phyloP scores from a whole-genome alignment of 2,329 filamentous ascomycete species.

The Xylaria digitata region DNA sequence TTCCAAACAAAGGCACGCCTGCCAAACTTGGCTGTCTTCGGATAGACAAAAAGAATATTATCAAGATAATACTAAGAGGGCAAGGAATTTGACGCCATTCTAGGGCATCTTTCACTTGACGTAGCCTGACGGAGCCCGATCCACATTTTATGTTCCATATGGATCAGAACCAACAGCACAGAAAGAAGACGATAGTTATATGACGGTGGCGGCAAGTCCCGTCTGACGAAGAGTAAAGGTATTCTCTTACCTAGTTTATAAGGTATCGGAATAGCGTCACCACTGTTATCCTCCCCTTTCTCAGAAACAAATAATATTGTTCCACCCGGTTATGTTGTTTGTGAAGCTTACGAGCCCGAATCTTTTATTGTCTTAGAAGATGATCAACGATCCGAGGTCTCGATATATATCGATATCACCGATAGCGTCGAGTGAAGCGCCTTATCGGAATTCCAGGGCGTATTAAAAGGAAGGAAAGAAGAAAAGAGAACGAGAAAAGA shows the following conservation, averaged over 20 bases:
- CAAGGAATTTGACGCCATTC: background rate
- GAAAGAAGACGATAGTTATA: background rate
- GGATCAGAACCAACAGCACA: background rate
- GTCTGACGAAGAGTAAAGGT: background rate
- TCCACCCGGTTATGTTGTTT: background rate
- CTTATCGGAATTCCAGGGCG: background rate
- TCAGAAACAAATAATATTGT: background rate
- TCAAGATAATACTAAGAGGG: background rate
- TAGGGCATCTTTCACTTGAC: background rate
- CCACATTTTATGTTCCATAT: background rate
- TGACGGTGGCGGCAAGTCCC: background rate
- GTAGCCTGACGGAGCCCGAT: background rate
- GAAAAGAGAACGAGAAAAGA: background rate
- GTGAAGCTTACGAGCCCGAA: background rate
- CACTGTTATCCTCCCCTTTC: background rate
- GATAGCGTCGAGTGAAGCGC: background rate
- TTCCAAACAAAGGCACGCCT: background rate
- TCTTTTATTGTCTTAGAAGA: background rate
- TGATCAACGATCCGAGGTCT: background rate
- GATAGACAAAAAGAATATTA: background rate
- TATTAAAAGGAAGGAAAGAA: background rate
- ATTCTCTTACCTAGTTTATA: constrained; percentile 17
- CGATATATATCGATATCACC: constrained; percentile 4
- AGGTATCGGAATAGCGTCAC: background rate
- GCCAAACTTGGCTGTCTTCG: background rate